These are phyloP conservation scores for Beauveria sp. DNA, from an alignment of 2,329 filamentous ascomycete species.

Conservation along the genomic window DNA sequence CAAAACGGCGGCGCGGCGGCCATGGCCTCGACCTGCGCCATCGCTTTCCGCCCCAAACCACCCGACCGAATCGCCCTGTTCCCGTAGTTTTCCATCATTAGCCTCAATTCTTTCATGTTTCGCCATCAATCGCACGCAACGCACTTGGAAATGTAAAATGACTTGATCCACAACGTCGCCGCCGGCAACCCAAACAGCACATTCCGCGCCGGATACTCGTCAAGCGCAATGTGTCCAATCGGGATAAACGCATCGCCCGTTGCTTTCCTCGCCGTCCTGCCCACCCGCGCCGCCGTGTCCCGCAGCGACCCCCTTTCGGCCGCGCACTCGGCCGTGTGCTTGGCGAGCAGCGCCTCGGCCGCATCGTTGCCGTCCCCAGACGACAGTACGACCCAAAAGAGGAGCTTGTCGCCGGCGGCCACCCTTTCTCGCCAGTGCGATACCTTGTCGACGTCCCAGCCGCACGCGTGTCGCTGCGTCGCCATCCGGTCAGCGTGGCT, in stretches of 20 bases:
- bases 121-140: constrained; percentile 5
- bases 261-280: constrained; percentile 22
- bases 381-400: constrained; percentile 33
- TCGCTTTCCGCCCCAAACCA: constrained; percentile 29
- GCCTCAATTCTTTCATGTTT: too few species aligned
- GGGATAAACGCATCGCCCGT: constrained; percentile 26
- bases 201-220: constrained; percentile 25
- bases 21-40: constrained; percentile 27
- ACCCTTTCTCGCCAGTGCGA: constrained; percentile 27
- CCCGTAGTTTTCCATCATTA: neutral
- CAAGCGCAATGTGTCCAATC: constrained; percentile 34
- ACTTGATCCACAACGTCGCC: constrained; percentile 31
- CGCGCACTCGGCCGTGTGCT: constrained; percentile 16
- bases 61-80: constrained; percentile 25
- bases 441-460: constrained; percentile 34
- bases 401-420: constrained; percentile 26
- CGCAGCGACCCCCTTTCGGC: constrained; percentile 18
- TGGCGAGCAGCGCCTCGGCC: constrained; percentile 20
- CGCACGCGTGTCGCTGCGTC: constrained; percentile 37
- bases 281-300: constrained; percentile 27
- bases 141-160: constrained; percentile 31
- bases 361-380: neutral
- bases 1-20: constrained; percentile 25
- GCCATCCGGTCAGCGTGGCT: constrained; percentile 33
- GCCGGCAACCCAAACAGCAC: constrained; percentile 23